Base-by-base conservation (phyloP, 805 yeast species). In the Saccharomycopsis malanga region DNA sequence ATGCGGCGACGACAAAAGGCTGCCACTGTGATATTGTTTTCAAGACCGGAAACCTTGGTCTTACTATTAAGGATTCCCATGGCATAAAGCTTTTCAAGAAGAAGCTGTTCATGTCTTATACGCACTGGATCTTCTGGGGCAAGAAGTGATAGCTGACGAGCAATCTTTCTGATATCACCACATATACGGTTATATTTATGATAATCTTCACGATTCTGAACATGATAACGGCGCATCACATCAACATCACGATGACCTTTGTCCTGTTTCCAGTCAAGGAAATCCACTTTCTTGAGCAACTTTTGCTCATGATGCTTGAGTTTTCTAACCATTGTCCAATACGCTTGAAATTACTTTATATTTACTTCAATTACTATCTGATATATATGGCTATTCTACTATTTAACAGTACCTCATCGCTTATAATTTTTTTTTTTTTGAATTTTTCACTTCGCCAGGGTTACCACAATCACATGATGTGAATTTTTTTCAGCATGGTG, bases 231-330 rank as follows among this genome's bases (percentile, higher is more conserved):
- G 57, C 94, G 76, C 95, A 93, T 93, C 29, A 93, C 95, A 64
- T 86, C 91, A n/a, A 95, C 81, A 57, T 91, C 98, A 56, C 98
- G 72, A 64, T 93, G 98, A 25, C 91, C 87, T 47, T 83, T 81
- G 63, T 93, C 98, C 58, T 87, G 95, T 64, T 93, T 93, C 97
- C 98, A 93, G 64, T 93, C 94, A 44, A 87, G 84, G 69, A 93
- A 87, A 62, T 93, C 97, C 45, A 93, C 98, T 66, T 93, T 93
- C 71, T 85, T 88, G 58, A 93, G 76, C 58, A 93, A 78, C 67
- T 88, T 89, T 73, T 86, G 83, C 76, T 93, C 98, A 66, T 93
- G 98, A 69, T 85, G 87, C 65, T 93, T 93, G 52, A 93, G 76
- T 57, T 85, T 74, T 65, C 98, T 76, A 42, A 84, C 95, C 95